A percentile compares a stretch with the other conserved stretches of the same genome.
Evolutionary conservation across 495 filamentous ascomycete species (phyloP).

Genomic region (Evernia prunastri): DNA sequence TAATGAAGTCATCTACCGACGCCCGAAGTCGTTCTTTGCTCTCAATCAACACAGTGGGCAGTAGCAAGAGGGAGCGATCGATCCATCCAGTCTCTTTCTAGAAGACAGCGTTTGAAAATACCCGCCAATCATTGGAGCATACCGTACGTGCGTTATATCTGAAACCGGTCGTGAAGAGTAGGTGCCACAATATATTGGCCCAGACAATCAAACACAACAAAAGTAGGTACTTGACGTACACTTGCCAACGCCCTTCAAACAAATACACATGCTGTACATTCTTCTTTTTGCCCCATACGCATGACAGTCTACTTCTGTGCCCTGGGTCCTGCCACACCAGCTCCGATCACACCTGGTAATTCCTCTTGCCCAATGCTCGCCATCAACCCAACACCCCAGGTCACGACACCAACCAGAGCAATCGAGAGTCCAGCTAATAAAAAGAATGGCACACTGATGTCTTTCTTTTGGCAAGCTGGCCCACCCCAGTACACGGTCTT

Average conservation of each 20-base stretch:
- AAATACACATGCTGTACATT: constrained; percentile 17
- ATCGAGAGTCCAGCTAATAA: constrained; percentile 67
- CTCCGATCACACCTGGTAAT: constrained; percentile 79
- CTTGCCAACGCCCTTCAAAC: constrained; percentile 11
- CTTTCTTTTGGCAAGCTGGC: constrained; percentile 81
- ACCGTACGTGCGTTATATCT: neutral
- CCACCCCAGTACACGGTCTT: constrained; percentile 70
- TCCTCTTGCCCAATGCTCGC: constrained; percentile 71
- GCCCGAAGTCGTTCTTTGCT: neutral
- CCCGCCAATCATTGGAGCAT: neutral
- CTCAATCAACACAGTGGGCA: neutral
- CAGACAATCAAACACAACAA: neutral
- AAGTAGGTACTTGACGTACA: neutral
- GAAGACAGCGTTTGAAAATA: neutral
- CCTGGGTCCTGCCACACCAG: constrained; percentile 64
- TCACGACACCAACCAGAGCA: constrained; percentile 51
- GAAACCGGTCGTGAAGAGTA: neutral
- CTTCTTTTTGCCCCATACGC: neutral
- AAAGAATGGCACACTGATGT: constrained; percentile 83
- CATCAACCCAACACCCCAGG: constrained; percentile 66
- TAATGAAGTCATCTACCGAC: neutral
- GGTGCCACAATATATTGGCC: neutral
- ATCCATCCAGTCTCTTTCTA: neutral
- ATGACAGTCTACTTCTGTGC: constrained; percentile 28
- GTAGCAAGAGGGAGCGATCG: neutral